phyloP scores from a whole-genome alignment of 2,329 filamentous ascomycete species.

The Diplocarpon rosae region DNA sequence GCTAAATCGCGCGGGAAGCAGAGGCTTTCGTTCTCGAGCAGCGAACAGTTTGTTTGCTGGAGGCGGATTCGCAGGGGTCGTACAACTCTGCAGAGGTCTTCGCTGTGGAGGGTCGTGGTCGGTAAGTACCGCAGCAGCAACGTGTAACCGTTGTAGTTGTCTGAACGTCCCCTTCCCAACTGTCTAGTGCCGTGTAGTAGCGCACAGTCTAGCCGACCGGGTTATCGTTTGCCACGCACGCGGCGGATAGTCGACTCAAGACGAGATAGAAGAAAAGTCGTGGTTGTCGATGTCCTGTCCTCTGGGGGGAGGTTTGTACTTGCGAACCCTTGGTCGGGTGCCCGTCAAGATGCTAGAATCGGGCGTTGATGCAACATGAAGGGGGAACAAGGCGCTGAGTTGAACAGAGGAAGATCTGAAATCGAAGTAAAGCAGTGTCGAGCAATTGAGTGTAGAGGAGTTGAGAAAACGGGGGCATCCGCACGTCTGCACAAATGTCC shows the following conservation, averaged over 20 bases:
- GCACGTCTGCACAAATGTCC: neutral
- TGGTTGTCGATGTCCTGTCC: slow-evolving; percentile 1
- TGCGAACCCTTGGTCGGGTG: slow-evolving; percentile 14
- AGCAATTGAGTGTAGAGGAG: neutral
- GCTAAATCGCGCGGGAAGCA: slow-evolving; percentile 17
- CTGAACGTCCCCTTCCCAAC: slow-evolving; percentile 10
- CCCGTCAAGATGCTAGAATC: slow-evolving; percentile 16
- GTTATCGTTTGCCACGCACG: slow-evolving; percentile 10
- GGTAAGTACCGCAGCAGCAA: slow-evolving; percentile 10
- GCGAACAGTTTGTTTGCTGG: neutral
- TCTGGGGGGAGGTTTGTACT: slow-evolving; percentile 1
- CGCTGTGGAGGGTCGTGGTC: slow-evolving; percentile 2
- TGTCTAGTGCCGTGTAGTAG: slow-evolving; percentile 16
- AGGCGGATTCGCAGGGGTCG: slow-evolving; percentile 4
- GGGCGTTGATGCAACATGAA: slow-evolving; percentile 16
- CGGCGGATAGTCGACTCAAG: slow-evolving; percentile 4
- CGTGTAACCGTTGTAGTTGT: slow-evolving; percentile 13
- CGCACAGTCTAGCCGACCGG: slow-evolving; percentile 10
- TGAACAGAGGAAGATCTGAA: neutral
- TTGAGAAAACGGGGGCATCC: neutral
- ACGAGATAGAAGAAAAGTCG: neutral
- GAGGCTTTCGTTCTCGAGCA: slow-evolving; percentile 7
- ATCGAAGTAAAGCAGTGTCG: neutral
- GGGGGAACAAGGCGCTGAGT: slow-evolving; percentile 10
- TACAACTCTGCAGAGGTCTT: slow-evolving; percentile 13